Conservation (phyloP, 768 basidiomycete species). For the Russula ochroleuca region DNA sequence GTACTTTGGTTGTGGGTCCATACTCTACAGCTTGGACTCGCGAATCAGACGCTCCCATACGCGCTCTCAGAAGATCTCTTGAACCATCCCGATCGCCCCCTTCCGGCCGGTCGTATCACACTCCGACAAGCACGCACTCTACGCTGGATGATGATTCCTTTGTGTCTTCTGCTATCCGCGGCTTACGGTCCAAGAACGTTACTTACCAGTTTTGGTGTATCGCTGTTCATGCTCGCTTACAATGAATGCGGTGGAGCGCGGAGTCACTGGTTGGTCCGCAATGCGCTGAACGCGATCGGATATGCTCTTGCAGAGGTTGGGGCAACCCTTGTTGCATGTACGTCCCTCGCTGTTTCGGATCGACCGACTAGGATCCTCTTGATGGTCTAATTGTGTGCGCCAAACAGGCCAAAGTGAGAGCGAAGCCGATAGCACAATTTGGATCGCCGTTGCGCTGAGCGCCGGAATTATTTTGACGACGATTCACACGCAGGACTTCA, state of each 20-base stretch:
- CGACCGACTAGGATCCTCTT: not conserved
- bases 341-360: slow-evolving; percentile 7
- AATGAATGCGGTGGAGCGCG: slow-evolving; percentile 30
- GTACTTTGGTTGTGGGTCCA: slow-evolving; percentile 36
- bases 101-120: slow-evolving; percentile 34
- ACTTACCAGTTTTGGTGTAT: slow-evolving; percentile 25
- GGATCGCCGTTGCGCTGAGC: slow-evolving; percentile 37
- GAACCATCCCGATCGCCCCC: slow-evolving; percentile 36
- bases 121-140: slow-evolving; percentile 26
- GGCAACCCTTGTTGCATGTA: slow-evolving; percentile 38
- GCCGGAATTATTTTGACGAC: slow-evolving; percentile 43
- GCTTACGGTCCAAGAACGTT: slow-evolving; percentile 24
- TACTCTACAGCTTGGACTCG: slow-evolving; percentile 33
- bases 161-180: slow-evolving; percentile 31
- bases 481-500: slow-evolving; percentile 48
- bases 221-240: slow-evolving; percentile 29
- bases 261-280: slow-evolving; percentile 37
- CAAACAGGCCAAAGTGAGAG: slow-evolving; percentile 9
- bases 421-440: slow-evolving; percentile 32
- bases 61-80: slow-evolving; percentile 31
- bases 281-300: slow-evolving; percentile 37
- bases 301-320: slow-evolving; percentile 39
- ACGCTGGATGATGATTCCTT: slow-evolving; percentile 32
- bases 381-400: not conserved
- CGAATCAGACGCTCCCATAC: slow-evolving; percentile 33